These are phyloP conservation scores for Fagopyrum esculentum DNA, from an alignment of 148 eudicot species.

Conservation along the genomic window DNA sequence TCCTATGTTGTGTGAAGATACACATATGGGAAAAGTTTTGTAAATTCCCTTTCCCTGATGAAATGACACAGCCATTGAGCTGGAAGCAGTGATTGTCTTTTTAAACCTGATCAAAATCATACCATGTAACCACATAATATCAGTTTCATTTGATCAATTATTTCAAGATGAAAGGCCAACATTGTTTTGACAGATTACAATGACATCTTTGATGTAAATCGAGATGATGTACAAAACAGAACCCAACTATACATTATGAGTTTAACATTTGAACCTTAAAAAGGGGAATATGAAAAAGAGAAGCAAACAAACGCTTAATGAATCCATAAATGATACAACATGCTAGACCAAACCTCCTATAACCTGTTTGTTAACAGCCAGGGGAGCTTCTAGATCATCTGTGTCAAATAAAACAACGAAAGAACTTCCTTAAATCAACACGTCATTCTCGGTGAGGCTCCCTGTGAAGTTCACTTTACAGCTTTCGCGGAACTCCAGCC, in stretches of 20 bases:
- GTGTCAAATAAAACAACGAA: neutral
- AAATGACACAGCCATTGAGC: neutral
- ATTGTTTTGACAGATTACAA: neutral
- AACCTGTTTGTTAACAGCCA: neutral
- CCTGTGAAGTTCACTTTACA: conserved; percentile 78
- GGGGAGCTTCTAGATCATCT: neutral
- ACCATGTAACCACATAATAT: too few relatives aligned
- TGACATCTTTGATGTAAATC: neutral
- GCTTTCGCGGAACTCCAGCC: conserved; percentile 46
- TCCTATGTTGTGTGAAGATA: neutral
- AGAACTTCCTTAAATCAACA: conserved; percentile 29
- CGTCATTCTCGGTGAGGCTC: conserved; percentile 53
- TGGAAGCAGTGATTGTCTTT: too few relatives aligned
- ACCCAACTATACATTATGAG: conserved; percentile 8
- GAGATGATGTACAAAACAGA: neutral
- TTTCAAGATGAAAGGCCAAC: neutral
- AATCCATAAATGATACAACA: neutral
- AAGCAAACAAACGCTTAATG: neutral
- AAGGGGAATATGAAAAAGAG: neutral
- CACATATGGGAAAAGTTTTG: neutral
- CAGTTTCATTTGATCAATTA: neutral
- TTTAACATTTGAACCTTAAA: neutral
- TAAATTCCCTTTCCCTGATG: neutral
- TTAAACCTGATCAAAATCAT: too few relatives aligned
- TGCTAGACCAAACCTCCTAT: conserved; percentile 1